Percentiles rank a stretch among this genome's conserved stretches.
phyloP scores from a whole-genome alignment of 768 basidiomycete genomes.

The Phlebiopsis flavidoalba region DNA sequence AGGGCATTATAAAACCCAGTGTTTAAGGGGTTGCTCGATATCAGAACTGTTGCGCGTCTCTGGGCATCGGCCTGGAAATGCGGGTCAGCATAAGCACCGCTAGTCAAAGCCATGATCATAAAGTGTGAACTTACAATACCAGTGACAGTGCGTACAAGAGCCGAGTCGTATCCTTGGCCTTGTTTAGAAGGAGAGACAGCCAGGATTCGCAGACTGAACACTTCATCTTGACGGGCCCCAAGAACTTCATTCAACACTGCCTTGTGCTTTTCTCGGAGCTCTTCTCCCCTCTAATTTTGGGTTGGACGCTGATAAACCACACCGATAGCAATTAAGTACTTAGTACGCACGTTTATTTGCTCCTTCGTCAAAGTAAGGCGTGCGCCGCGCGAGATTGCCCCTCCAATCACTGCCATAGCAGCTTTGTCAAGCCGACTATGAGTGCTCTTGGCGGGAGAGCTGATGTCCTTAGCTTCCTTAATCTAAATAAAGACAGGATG shows the following conservation, averaged over 20 bases:
- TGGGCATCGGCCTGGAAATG: slow-evolving; percentile 5
- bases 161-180: slow-evolving; percentile 7
- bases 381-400: not conserved
- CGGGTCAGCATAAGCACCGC: not conserved
- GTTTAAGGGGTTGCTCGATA: slow-evolving; percentile 4
- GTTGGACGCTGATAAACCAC: not conserved
- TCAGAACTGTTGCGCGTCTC: not conserved
- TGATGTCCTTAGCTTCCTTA: not conserved
- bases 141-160: not conserved
- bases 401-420: not conserved
- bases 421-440: not conserved
- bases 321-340: not conserved
- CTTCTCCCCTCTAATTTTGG: not conserved
- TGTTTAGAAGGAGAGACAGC: not conserved
- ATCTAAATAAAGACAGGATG: not conserved
- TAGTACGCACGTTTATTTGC: not conserved
- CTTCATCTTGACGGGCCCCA: not conserved
- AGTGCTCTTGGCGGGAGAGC: not conserved
- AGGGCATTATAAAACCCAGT: slow-evolving; percentile 6
- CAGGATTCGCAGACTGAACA: not conserved
- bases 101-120: not conserved
- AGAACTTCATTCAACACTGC: not conserved
- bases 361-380: not conserved
- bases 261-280: not conserved
- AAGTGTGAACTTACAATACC: not conserved